Evolutionary conservation across 1,284 basidiomycete genomes (phyloP).

Genomic region (Trametes hirsuta): DNA sequence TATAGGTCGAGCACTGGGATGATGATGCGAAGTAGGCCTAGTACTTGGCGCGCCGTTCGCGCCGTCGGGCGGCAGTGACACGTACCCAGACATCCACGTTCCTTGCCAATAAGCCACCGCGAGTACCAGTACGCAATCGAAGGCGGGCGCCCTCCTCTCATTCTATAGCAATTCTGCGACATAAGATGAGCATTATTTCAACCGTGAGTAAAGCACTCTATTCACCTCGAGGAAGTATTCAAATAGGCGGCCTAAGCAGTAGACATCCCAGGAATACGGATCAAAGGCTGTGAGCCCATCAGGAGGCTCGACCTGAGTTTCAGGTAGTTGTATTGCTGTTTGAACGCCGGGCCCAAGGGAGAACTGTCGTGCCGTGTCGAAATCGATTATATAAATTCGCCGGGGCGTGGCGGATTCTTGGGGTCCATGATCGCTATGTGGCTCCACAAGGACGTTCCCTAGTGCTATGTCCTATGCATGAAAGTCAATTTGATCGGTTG

Average conservation of each 20-base stretch:
- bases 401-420: background rate
- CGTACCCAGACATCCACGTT: background rate
- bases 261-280: too few relatives aligned
- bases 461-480: too few relatives aligned
- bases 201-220: background rate
- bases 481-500: too few relatives aligned
- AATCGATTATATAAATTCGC: background rate
- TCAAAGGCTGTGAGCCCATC: too few relatives aligned
- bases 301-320: too few relatives aligned
- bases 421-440: fast-evolving
- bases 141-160: background rate
- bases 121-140: background rate
- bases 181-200: background rate
- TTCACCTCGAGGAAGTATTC: background rate
- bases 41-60: background rate
- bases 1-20: too few relatives aligned
- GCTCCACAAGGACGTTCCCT: too few relatives aligned
- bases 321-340: too few relatives aligned
- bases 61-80: background rate
- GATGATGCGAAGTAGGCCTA: background rate
- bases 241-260: too few relatives aligned
- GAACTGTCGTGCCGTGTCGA: too few relatives aligned
- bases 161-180: too few relatives aligned
- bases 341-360: too few relatives aligned
- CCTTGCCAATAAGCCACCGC: background rate